Conservation (phyloP, 495 filamentous ascomycete genomes). For the Podospora bellae-mahoneyi region DNA sequence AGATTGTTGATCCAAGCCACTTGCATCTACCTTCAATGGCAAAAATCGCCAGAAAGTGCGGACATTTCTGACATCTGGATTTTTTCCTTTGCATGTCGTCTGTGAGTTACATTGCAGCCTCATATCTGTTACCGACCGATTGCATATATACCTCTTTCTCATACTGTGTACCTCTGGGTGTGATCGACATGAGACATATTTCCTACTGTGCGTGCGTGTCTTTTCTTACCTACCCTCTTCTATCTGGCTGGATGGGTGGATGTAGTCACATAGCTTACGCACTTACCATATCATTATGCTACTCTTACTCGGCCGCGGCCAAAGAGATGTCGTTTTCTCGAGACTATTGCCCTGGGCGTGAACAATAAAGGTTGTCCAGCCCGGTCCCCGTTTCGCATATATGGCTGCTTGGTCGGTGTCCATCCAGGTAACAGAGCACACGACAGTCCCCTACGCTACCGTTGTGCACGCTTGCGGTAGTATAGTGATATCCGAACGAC, state of each 20-base stretch:
- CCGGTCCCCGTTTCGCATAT: not conserved
- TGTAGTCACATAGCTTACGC: not conserved
- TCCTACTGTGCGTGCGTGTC: not conserved
- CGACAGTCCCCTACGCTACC: not conserved
- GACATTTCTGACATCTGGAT: not conserved
- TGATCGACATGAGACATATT: not conserved
- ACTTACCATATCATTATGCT: not conserved
- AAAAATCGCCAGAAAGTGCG: not conserved
- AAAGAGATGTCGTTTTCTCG: not conserved
- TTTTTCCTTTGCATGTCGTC: not conserved
- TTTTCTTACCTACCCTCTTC: not conserved
- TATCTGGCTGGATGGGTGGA: not conserved
- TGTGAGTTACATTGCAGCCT: not conserved
- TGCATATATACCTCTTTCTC: not conserved
- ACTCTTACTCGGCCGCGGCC: not conserved
- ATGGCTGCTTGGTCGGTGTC: not conserved
- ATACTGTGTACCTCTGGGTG: no score
- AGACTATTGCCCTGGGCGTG: not conserved
- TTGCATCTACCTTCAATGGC: not conserved
- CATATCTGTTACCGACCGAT: not conserved
- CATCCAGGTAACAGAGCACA: not conserved
- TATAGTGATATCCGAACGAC: not conserved
- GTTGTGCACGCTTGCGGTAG: no score
- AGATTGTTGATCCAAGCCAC: constrained; percentile 29
- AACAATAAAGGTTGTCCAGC: not conserved